phyloP scores from a whole-genome alignment of 108 stramenopile species.

The Cylindrotheca closterium region DNA sequence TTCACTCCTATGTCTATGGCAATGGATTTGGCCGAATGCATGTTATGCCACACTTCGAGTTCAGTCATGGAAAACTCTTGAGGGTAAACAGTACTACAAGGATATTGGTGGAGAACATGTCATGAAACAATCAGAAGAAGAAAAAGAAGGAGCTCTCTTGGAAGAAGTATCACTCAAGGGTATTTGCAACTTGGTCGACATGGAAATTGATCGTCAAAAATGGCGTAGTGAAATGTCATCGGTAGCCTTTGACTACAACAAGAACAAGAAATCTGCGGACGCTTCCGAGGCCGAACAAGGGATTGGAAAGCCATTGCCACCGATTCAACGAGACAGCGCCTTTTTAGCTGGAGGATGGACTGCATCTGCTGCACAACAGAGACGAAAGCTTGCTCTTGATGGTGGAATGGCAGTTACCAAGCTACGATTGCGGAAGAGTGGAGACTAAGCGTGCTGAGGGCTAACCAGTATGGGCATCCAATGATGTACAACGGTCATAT shows the following conservation, averaged over 20 bases:
- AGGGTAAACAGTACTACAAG: conserved; percentile 55
- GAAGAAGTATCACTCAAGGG: conserved; percentile 62
- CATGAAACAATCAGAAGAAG: conserved; percentile 71
- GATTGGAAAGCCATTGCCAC: conserved; percentile 74
- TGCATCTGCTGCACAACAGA: conserved; percentile 76
- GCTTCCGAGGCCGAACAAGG: conserved; percentile 45
- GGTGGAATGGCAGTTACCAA: conserved; percentile 83
- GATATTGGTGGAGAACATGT: conserved; percentile 63
- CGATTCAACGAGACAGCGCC: conserved; percentile 65
- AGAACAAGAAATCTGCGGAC: conserved; percentile 37
- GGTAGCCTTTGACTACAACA: conserved; percentile 54
- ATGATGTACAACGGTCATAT: not conserved
- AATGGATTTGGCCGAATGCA: conserved; percentile 75
- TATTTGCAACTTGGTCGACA: conserved; percentile 43
- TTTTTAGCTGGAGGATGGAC: conserved; percentile 89
- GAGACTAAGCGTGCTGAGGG: conserved; percentile 14
- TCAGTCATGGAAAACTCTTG: conserved; percentile 49
- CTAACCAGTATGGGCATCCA: too few species aligned
- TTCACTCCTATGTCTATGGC: conserved; percentile 76
- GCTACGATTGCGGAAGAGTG: conserved; percentile 52
- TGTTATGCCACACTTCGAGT: conserved; percentile 65
- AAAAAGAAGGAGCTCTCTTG: conserved; percentile 54
- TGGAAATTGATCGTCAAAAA: conserved; percentile 70
- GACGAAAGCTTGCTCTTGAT: conserved; percentile 66
- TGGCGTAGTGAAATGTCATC: conserved; percentile 84